Base-by-base conservation (phyloP, 2,329 filamentous ascomycete species). In the Akanthomyces muscarius region DNA sequence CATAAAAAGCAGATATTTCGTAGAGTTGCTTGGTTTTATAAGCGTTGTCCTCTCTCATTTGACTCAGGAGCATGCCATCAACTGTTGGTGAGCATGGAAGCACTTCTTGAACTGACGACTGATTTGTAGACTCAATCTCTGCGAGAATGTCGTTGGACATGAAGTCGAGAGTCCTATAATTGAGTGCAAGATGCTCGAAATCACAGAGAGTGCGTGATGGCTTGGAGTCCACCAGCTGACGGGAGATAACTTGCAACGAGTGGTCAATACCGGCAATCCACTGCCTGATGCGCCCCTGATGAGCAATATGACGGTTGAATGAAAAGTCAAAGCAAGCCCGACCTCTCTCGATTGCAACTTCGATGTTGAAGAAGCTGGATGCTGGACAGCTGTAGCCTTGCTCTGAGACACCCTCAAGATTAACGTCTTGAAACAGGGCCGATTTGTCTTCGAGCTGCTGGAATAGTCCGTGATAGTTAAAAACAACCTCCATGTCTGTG, bases 391-490 rank as follows among this genome's bases (percentile, higher is more conserved):
- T 42, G 16, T 23, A 25, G 16, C 52, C 52, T 23, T 54, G 36
- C n/a, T 54, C 52, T n/a, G 52, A 54, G 30, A 54, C 25, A 41
- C 52, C 36, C 18, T 42, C 52, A 8, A 54, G 52, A 28, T 33
- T 38, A 16, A 42, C 52, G 16, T 54, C 33, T 5, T 42, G 33
- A 21, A 61, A 61, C 10, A 61, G 23, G 1, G 57, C 64, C 11
- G 74, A 75, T 2, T 72, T 68, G 0, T 71, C 68, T 61, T 82
- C 78, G 2, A 80, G 71, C 48, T 80, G 77, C 66, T 82, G 79
- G 58, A 61, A 61, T 44, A 41, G 75, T 75, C 57, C 76, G 71
- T 11, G 78, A 63, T 80, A 83, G 67, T 83, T 83, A 71, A 83
- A 81, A 0, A 78, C 69, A 2, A 83, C 65, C 66, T 84, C 81